phyloP scores from a whole-genome alignment of 169 alveolate species.

The Perkinsus chesapeaki region DNA sequence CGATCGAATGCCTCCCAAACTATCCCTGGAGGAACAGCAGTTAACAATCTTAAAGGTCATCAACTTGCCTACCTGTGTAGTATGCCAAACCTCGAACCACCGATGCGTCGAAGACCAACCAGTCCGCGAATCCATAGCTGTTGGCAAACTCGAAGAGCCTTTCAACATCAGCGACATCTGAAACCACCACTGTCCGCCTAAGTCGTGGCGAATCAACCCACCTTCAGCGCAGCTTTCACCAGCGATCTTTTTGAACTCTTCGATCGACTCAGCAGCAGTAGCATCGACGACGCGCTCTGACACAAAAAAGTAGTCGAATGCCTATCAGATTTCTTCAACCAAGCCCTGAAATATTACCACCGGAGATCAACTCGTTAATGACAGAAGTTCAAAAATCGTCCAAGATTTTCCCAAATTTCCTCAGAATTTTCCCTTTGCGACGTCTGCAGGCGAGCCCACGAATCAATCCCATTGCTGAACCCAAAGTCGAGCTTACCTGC shows the following conservation, averaged over 20 bases:
- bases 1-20: constrained; percentile 44
- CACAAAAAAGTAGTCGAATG: no score
- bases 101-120: constrained; percentile 18
- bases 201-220: not conserved
- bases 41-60: not conserved
- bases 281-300: not conserved
- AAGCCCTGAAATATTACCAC: no score
- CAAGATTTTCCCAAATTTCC: not conserved
- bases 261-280: not conserved
- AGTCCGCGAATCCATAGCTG: constrained; percentile 9
- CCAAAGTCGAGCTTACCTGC: not conserved
- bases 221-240: not conserved
- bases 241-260: constrained; percentile 7
- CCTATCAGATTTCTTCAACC: no score
- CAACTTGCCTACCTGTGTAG: constrained; percentile 23
- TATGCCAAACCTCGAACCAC: constrained; percentile 44
- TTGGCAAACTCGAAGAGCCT: constrained; percentile 11
- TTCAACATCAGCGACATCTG: not conserved
- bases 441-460: no score
- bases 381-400: no score
- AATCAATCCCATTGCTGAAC: no score
- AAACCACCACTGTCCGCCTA: no score
- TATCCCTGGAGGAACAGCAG: constrained; percentile 6
- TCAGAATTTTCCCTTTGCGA: no score
- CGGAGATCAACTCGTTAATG: no score